Evolutionary conservation across 176 grass and related monocot genomes (phyloP).

Genomic region (Otatea glauca): DNA sequence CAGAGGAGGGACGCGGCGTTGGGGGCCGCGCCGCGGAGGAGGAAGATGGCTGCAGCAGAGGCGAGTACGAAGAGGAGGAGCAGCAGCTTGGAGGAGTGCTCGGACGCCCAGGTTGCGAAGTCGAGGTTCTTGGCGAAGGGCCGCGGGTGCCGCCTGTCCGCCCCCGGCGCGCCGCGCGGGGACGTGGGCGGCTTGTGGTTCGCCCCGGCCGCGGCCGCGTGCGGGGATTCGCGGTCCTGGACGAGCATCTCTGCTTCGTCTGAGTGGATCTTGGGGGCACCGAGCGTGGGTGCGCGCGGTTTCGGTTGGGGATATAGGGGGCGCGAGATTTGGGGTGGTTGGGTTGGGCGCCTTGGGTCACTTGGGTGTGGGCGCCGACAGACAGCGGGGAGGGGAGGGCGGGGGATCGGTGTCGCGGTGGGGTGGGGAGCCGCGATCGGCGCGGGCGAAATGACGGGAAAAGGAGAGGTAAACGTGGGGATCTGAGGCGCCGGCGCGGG

Average conservation of each 20-base stretch:
- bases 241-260: slow-evolving; percentile 65
- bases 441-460: neutral
- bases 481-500: slow-evolving; percentile 30
- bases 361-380: slow-evolving; percentile 53
- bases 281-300: neutral
- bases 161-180: slow-evolving; percentile 47
- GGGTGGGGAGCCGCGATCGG: slow-evolving; percentile 58
- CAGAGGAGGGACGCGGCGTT: slow-evolving; percentile 76
- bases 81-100: slow-evolving; percentile 82
- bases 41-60: slow-evolving; percentile 79
- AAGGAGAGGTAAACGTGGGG: neutral
- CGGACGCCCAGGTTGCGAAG: slow-evolving; percentile 78
- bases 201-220: slow-evolving; percentile 24
- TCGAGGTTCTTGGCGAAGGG: slow-evolving; percentile 89
- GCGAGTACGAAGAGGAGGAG: slow-evolving; percentile 63
- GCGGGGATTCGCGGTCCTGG: slow-evolving; percentile 62
- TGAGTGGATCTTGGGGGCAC: slow-evolving; percentile 34
- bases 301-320: slow-evolving; percentile 48
- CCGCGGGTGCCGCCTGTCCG: slow-evolving; percentile 48
- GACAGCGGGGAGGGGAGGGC: slow-evolving; percentile 51
- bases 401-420: slow-evolving; percentile 59
- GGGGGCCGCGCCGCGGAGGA: slow-evolving; percentile 75
- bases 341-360: slow-evolving; percentile 4
- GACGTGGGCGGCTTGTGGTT: slow-evolving; percentile 37
- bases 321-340: slow-evolving; percentile 62